Evolutionary conservation across 257 asterid species (phyloP).

Genomic region (Jaltomata sinuosa): DNA sequence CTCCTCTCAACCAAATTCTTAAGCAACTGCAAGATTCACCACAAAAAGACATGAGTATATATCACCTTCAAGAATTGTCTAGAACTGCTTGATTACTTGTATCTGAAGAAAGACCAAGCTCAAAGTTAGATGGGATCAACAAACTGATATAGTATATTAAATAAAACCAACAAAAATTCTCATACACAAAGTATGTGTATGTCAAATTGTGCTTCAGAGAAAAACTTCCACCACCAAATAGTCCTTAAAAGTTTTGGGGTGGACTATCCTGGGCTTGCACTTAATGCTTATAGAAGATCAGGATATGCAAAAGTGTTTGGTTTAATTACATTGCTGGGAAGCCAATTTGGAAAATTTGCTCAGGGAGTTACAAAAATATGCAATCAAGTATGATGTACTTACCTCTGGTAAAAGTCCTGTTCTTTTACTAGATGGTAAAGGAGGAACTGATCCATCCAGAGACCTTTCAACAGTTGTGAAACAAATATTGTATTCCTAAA

Average conservation of each 20-base stretch:
- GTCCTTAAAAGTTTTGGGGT: background rate
- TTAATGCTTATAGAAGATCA: background rate
- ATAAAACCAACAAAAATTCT: background rate
- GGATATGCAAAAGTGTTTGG: background rate
- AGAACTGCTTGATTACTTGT: background rate
- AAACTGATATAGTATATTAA: background rate
- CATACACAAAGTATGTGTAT: background rate
- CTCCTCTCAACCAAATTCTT: slow-evolving; percentile 86
- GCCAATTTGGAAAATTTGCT: background rate
- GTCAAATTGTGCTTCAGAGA: background rate
- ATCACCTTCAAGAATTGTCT: background rate
- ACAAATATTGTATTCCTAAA: slow-evolving; percentile 93
- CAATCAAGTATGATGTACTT: slow-evolving; percentile 8
- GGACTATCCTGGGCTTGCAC: background rate
- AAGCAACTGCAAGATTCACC: slow-evolving; percentile 46
- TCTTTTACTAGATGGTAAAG: slow-evolving; percentile 59
- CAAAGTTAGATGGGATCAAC: background rate
- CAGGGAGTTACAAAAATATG: background rate
- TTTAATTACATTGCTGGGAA: background rate
- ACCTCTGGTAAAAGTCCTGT: slow-evolving; percentile 95
- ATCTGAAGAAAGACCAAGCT: background rate
- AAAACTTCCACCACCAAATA: background rate
- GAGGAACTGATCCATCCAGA: slow-evolving; percentile 53
- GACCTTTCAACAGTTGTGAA: slow-evolving; percentile 90
- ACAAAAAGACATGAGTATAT: background rate